Percentiles rank a stretch among this genome's conserved stretches.
Conservation (phyloP, 257 asterid genomes). For the Solanum sejunctum region DNA sequence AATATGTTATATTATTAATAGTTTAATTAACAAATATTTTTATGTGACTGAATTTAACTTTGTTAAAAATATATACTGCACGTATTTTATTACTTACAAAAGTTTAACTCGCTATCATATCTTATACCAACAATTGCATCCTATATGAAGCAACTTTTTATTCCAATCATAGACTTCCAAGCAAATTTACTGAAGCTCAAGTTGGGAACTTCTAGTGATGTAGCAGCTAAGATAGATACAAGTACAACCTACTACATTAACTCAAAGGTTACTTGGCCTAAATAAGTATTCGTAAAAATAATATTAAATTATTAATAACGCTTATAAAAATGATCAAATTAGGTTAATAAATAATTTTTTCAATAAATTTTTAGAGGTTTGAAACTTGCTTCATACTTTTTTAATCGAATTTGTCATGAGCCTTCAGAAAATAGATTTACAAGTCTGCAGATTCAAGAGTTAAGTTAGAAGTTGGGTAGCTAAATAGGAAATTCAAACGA, state of each 20-base stretch:
- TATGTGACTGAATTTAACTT: background rate
- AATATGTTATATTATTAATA: background rate
- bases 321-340: rapidly evolving
- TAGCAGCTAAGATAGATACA: background rate
- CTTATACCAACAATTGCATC: background rate
- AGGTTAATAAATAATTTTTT: no score
- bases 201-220: background rate
- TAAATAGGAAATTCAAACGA: no score
- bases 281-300: background rate
- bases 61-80: background rate
- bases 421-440: no score
- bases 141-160: background rate
- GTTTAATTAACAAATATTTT: background rate
- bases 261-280: background rate
- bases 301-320: background rate
- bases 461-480: no score
- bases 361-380: no score
- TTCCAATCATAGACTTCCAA: background rate
- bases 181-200: background rate
- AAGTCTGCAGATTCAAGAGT: no score
- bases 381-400: no score
- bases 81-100: background rate
- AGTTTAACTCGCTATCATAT: background rate
- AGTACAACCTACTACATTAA: background rate
- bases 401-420: no score